Evolutionary conservation across 2,329 filamentous ascomycete genomes (phyloP).

Genomic region (Beauveria bassiana): DNA sequence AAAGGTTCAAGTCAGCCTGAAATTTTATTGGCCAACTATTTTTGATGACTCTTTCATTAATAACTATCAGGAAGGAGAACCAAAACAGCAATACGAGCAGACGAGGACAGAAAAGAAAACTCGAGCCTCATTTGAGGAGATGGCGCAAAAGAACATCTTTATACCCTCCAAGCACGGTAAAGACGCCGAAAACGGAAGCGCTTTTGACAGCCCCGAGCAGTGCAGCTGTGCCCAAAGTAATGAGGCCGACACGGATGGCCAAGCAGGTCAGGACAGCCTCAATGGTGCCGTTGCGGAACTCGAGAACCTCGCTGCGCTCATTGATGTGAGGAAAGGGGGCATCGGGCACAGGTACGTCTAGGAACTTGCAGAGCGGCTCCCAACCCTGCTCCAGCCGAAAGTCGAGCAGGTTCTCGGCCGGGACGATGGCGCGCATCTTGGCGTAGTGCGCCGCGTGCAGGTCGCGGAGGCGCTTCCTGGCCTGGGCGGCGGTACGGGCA

Average conservation of each 20-base stretch:
- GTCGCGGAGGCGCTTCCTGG: slow-evolving; percentile 22
- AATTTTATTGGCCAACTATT: too few relatives aligned
- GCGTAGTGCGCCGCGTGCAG: slow-evolving; percentile 8
- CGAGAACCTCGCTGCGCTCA: slow-evolving; percentile 2
- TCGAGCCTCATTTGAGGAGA: background rate
- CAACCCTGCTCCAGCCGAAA: slow-evolving; percentile 28
- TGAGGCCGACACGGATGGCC: slow-evolving; percentile 3
- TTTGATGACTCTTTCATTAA: too few relatives aligned
- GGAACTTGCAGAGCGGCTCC: slow-evolving; percentile 27
- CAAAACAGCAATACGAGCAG: background rate
- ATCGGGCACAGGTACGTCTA: slow-evolving; percentile 26
- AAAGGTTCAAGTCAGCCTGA: too few relatives aligned
- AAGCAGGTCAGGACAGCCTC: slow-evolving; percentile 7
- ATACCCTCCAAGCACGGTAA: background rate
- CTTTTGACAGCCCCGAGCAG: background rate
- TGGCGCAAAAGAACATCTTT: background rate
- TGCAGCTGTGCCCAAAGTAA: background rate
- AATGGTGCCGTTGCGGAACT: slow-evolving; percentile 9
- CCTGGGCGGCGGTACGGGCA: slow-evolving; percentile 14
- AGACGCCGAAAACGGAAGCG: background rate
- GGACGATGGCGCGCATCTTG: slow-evolving; percentile 23
- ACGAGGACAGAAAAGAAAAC: background rate
- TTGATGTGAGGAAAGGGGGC: slow-evolving; percentile 29
- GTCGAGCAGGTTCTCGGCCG: slow-evolving; percentile 26
- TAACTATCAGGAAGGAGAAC: background rate